Percentiles rank a stretch among this genome's conserved stretches.
phyloP scores from a whole-genome alignment of 352 stramenopile species.

The Pythium rhizo-oryzae region DNA sequence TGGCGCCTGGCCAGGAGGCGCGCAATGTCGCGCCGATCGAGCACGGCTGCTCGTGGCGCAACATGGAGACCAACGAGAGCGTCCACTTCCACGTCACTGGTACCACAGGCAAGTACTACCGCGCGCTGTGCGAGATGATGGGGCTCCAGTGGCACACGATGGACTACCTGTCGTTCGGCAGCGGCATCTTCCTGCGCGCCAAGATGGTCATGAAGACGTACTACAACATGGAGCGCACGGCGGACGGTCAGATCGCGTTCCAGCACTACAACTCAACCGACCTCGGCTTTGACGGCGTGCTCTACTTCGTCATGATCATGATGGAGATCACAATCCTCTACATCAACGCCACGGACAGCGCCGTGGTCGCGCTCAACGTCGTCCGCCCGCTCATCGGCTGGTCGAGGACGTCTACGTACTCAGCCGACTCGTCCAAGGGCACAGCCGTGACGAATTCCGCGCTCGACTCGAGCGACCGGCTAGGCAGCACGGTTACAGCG shows the following conservation, averaged over 20 bases:
- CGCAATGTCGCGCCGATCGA: slow-evolving; percentile 11
- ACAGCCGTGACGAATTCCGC: background rate
- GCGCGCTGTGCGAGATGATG: slow-evolving; percentile 21
- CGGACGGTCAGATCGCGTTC: slow-evolving; percentile 3
- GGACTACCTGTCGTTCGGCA: slow-evolving; percentile 25
- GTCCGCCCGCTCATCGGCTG: slow-evolving; percentile 22
- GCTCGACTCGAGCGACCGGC: background rate
- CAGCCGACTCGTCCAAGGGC: background rate
- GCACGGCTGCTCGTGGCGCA: slow-evolving; percentile 29
- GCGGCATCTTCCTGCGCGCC: slow-evolving; percentile 25
- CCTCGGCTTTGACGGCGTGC: slow-evolving; percentile 26
- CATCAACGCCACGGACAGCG: slow-evolving; percentile 30
- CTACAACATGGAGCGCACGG: slow-evolving; percentile 9
- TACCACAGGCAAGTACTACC: slow-evolving; percentile 28
- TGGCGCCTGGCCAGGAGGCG: background rate
- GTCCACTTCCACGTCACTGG: slow-evolving; percentile 17
- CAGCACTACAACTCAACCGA: slow-evolving; percentile 17
- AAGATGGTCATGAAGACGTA: slow-evolving; percentile 19
- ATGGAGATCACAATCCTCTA: slow-evolving; percentile 24
- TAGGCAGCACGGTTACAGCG: background rate
- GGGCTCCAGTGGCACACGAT: slow-evolving; percentile 28
- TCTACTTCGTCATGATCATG: slow-evolving; percentile 29
- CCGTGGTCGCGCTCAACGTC: slow-evolving; percentile 26
- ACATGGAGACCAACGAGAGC: slow-evolving; percentile 11
- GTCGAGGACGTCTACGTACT: slow-evolving; percentile 4